phyloP scores from a whole-genome alignment of 2,329 filamentous ascomycete species.

The Aspergillus sojae region DNA sequence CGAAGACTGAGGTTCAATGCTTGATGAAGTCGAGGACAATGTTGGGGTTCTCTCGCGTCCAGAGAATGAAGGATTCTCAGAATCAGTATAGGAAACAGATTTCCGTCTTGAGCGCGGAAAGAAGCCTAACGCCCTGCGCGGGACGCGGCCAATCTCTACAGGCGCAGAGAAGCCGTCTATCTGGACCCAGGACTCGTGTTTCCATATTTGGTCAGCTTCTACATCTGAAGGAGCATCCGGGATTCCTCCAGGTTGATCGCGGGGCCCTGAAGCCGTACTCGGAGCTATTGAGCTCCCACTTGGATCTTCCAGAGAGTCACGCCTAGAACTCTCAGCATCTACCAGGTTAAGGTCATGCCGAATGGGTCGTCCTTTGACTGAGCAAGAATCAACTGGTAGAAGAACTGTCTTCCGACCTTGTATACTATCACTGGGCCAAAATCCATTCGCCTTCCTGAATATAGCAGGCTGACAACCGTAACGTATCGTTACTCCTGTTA shows the following conservation, averaged over 20 bases:
- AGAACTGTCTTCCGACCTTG: conserved; percentile 80
- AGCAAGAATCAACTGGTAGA: conserved; percentile 86
- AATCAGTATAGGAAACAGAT: conserved; percentile 66
- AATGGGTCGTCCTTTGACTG: conserved; percentile 71
- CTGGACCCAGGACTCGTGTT: conserved; percentile 85
- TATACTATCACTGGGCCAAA: conserved; percentile 93
- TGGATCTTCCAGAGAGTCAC: conserved; percentile 33
- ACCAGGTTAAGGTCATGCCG: conserved; percentile 31
- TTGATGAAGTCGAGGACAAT: conserved; percentile 29
- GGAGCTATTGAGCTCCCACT: conserved; percentile 40
- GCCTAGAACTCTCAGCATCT: conserved; percentile 19
- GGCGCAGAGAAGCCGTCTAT: conserved; percentile 71
- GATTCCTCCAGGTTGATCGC: conserved; percentile 10
- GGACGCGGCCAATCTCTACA: conserved; percentile 83
- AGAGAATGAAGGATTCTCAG: conserved; percentile 48
- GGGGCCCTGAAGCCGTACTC: conserved; percentile 10
- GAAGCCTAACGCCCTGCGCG: conserved; percentile 79
- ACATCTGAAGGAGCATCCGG: conserved; percentile 34
- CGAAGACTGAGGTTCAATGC: conserved; percentile 31
- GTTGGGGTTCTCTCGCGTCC: conserved; percentile 35
- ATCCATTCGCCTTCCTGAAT: conserved; percentile 83
- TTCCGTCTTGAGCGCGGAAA: conserved; percentile 91
- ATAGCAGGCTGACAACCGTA: conserved; percentile 84
- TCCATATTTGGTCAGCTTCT: conserved; percentile 72
- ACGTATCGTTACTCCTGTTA: conserved; percentile 86